Evolutionary conservation across 2,329 filamentous ascomycete genomes (phyloP).

Genomic region (Penicillium sp.): DNA sequence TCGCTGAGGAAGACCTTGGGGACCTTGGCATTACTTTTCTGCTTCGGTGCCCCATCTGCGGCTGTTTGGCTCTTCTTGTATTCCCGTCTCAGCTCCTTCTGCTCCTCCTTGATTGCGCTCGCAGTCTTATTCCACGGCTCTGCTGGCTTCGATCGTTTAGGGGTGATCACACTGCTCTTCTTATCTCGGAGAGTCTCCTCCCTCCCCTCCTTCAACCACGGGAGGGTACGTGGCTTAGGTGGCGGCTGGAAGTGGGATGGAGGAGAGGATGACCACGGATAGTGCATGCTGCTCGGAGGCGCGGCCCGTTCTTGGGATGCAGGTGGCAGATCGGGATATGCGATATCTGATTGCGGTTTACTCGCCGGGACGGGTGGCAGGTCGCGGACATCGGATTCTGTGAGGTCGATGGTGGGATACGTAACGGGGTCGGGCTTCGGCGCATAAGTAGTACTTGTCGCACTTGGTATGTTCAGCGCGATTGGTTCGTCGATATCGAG

Average conservation of each 20-base stretch:
- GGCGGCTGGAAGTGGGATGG: slow-evolving; percentile 47
- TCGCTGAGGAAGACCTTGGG: slow-evolving; percentile 72
- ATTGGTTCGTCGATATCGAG: slow-evolving; percentile 56
- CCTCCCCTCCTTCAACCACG: slow-evolving; percentile 52
- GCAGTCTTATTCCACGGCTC: slow-evolving; percentile 73
- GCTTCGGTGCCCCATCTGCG: slow-evolving; percentile 41
- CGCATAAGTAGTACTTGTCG: slow-evolving; percentile 14
- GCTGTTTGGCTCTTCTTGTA: slow-evolving; percentile 53
- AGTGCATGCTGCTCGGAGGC: slow-evolving; percentile 56
- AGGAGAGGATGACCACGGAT: slow-evolving; percentile 71
- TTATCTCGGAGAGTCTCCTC: slow-evolving; percentile 29
- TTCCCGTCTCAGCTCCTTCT: slow-evolving; percentile 70
- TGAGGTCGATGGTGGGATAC: slow-evolving; percentile 22
- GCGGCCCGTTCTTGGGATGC: slow-evolving; percentile 31
- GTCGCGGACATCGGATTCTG: slow-evolving; percentile 3
- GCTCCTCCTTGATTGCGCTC: slow-evolving; percentile 75
- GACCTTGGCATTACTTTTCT: slow-evolving; percentile 41
- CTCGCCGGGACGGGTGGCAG: slow-evolving; percentile 14
- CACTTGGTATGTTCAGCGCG: slow-evolving; percentile 23
- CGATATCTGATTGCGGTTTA: slow-evolving; percentile 27
- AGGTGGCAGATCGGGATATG: slow-evolving; percentile 41
- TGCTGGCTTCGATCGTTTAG: slow-evolving; percentile 45
- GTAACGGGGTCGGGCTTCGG: slow-evolving; percentile 18
- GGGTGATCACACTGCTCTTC: slow-evolving; percentile 42
- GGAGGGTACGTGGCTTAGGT: slow-evolving; percentile 67